A percentile compares a stretch with the other conserved stretches of the same genome.
These are phyloP conservation scores for Peronospora farinosa DNA, from an alignment of 352 stramenopile genomes.

Conservation along the genomic window DNA sequence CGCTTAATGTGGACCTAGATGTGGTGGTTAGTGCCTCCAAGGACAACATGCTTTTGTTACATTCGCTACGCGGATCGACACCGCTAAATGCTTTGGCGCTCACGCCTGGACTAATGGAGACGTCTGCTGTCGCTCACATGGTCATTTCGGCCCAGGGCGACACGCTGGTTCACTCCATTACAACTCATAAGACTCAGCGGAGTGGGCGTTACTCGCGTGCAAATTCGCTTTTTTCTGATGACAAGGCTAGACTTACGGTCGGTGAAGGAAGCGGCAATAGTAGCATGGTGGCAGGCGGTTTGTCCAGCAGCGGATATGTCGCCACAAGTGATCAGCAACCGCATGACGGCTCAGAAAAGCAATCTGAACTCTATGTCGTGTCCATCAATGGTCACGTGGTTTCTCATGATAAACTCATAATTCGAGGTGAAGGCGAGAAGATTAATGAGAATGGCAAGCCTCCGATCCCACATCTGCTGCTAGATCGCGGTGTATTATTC, in stretches of 20 bases:
- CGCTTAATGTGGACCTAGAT: constrained; percentile 77
- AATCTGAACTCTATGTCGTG: constrained; percentile 72
- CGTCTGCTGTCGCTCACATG: constrained; percentile 57
- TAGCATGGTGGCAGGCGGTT: constrained; percentile 34
- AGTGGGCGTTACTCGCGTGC: constrained; percentile 32
- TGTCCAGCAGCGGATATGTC: constrained; percentile 33
- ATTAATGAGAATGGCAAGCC: constrained; percentile 11
- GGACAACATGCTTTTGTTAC: constrained; percentile 67
- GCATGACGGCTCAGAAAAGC: constrained; percentile 30
- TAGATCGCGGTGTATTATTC: constrained; percentile 66
- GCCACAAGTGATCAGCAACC: constrained; percentile 22
- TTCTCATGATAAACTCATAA: constrained; percentile 49
- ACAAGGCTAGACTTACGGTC: constrained; percentile 37
- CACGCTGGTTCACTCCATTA: constrained; percentile 67
- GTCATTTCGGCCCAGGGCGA: constrained; percentile 69
- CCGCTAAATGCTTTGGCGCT: constrained; percentile 72
- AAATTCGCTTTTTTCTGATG: constrained; percentile 39
- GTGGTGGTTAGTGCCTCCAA: constrained; percentile 76
- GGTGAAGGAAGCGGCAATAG: constrained; percentile 27
- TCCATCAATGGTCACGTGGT: constrained; percentile 81
- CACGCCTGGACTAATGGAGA: constrained; percentile 34
- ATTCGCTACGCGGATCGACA: constrained; percentile 66
- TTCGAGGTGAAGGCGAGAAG: constrained; percentile 27
- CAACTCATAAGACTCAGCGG: constrained; percentile 28
- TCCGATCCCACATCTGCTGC: constrained; percentile 39